These are phyloP conservation scores for Narthecium ossifragum DNA, from an alignment of 106 monocot species.

Conservation along the genomic window DNA sequence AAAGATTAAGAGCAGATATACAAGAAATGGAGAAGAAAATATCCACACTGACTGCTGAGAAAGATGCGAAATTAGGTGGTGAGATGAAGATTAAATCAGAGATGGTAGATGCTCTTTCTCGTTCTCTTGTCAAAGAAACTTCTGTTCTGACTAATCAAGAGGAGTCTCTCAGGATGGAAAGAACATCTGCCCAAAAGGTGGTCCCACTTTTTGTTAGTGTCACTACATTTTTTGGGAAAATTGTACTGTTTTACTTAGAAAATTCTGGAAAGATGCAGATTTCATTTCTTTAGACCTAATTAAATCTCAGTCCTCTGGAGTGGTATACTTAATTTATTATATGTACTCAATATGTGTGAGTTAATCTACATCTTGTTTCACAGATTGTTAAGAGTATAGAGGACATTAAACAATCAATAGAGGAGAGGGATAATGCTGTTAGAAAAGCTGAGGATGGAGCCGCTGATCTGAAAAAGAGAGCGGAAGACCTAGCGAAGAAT, in stretches of 20 bases:
- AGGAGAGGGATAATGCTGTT: constrained; percentile 59
- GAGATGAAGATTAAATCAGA: constrained; percentile 63
- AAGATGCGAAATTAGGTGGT: constrained; percentile 71
- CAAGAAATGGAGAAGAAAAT: constrained; percentile 63
- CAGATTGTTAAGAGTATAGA: constrained; percentile 71
- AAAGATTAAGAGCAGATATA: constrained; percentile 38
- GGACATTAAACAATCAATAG: constrained; percentile 68
- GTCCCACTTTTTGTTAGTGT: too few species aligned
- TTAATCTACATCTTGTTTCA: not conserved
- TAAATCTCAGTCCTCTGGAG: too few species aligned
- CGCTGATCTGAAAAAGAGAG: constrained; percentile 63
- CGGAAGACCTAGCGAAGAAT: constrained; percentile 55
- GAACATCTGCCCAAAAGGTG: constrained; percentile 64
- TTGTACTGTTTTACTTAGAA: too few species aligned
- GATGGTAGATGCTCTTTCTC: constrained; percentile 57
- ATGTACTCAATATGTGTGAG: too few species aligned
- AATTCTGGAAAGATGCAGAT: too few species aligned
- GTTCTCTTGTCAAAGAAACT: constrained; percentile 77
- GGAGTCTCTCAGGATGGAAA: constrained; percentile 55
- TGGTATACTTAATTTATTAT: too few species aligned
- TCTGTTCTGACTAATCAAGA: constrained; percentile 69
- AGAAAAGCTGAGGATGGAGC: constrained; percentile 67
- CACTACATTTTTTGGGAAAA: too few species aligned
- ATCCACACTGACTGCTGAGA: constrained; percentile 54
- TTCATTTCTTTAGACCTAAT: too few species aligned